Conservation (phyloP, 345 rosid genomes). For the Barbarea vulgaris region DNA sequence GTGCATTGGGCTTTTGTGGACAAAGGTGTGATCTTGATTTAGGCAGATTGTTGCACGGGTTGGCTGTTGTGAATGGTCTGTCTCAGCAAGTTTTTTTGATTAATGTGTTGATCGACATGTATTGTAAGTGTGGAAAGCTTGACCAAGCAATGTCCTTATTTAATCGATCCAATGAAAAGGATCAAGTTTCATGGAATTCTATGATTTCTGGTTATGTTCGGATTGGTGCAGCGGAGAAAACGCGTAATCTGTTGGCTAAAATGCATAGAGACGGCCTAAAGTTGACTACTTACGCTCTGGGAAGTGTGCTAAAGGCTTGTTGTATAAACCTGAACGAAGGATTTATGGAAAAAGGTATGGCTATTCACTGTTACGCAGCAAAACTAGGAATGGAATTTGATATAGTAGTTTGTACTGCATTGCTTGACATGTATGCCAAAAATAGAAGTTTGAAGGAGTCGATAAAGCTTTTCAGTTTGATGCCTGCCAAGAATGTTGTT, state of each 20-base stretch:
- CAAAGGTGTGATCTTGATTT: slow-evolving; percentile 45
- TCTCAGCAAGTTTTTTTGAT: slow-evolving; percentile 30
- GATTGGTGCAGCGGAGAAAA: slow-evolving; percentile 45
- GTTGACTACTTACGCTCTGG: slow-evolving; percentile 46
- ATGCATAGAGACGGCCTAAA: slow-evolving; percentile 49
- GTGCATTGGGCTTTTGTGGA: slow-evolving; percentile 48
- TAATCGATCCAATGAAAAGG: slow-evolving; percentile 44
- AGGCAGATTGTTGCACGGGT: slow-evolving; percentile 51
- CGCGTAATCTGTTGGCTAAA: slow-evolving; percentile 41
- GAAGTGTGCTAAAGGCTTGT: slow-evolving; percentile 55
- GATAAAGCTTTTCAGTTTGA: slow-evolving; percentile 34
- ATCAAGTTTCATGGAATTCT: slow-evolving; percentile 57
- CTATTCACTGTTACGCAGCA: slow-evolving; percentile 46
- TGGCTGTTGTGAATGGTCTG: slow-evolving; percentile 46
- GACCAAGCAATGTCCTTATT: slow-evolving; percentile 51
- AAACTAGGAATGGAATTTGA: slow-evolving; percentile 52
- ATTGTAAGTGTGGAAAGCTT: slow-evolving; percentile 48
- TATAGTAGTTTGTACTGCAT: slow-evolving; percentile 53
- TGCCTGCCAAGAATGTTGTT: slow-evolving; percentile 52
- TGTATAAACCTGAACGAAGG: slow-evolving; percentile 35
- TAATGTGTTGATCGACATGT: slow-evolving; percentile 53
- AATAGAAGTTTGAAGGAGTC: slow-evolving; percentile 46
- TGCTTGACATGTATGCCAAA: slow-evolving; percentile 59
- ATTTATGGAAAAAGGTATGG: slow-evolving; percentile 42
- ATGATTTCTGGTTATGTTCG: slow-evolving; percentile 53